These are phyloP conservation scores for Omphalea diandra DNA, from an alignment of 441 rosid species.

Conservation along the genomic window DNA sequence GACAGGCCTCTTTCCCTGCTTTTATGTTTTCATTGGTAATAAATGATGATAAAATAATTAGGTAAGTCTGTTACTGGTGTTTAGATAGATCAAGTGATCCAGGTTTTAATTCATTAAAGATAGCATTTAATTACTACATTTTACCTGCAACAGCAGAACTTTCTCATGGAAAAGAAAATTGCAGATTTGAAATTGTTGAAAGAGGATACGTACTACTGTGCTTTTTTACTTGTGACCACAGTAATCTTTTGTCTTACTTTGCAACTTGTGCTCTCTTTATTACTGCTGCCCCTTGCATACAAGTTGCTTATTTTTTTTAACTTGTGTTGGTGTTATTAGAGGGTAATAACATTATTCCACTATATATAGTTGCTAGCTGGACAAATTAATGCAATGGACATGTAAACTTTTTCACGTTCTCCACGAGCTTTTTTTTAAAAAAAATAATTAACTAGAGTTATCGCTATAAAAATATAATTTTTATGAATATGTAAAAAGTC, in stretches of 20 bases:
- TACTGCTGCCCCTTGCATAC: too few species aligned
- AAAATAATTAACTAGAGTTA: too few species aligned
- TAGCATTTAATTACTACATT: too few species aligned
- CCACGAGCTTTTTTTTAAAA: too few species aligned
- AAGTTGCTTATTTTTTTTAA: too few species aligned
- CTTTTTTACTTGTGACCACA: not conserved
- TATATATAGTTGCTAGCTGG: conserved; percentile 8
- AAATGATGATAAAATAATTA: conserved; percentile 16
- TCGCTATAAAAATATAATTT: too few species aligned
- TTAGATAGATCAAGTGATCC: not conserved
- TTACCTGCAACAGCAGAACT: not conserved
- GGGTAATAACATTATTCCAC: too few species aligned
- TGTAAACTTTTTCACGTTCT: too few species aligned
- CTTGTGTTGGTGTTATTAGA: too few species aligned
- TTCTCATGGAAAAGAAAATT: not conserved
- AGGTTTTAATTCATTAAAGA: not conserved
- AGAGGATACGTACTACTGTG: conserved; percentile 2
- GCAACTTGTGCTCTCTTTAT: conserved; percentile 4
- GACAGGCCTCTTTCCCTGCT: conserved; percentile 13
- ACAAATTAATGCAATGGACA: not conserved
- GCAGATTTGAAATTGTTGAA: not conserved
- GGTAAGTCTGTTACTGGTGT: not conserved
- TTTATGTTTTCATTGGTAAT: not conserved
- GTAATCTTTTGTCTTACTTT: not conserved
- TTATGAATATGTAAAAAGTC: too few species aligned